Conservation (phyloP, 106 monocot species). For the Posidonia australis region DNA sequence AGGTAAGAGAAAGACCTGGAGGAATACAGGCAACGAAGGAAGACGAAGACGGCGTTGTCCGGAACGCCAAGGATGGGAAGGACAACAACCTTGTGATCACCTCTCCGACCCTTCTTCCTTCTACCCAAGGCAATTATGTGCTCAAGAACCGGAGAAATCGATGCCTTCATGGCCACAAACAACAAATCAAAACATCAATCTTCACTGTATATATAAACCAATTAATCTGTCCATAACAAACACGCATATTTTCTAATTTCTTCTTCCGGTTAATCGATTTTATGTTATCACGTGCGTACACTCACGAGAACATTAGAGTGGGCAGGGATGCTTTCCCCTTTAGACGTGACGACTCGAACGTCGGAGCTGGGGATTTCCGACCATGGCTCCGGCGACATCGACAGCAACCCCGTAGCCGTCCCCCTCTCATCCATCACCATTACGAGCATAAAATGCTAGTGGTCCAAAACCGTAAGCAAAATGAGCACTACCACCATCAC, state of each 20-base stretch:
- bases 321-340: not conserved
- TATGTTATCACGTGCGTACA: too few relatives aligned
- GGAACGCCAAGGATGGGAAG: conserved; percentile 58
- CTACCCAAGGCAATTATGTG: conserved; percentile 19
- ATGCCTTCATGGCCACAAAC: conserved; percentile 18
- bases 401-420: too few relatives aligned
- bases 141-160: conserved; percentile 70
- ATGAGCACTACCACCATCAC: too few relatives aligned
- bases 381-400: conserved; percentile 1
- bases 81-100: conserved; percentile 1
- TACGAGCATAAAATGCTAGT: too few relatives aligned
- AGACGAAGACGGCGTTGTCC: conserved; percentile 51
- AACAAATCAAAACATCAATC: not conserved
- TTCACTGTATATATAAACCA: not conserved
- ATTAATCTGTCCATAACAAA: not conserved
- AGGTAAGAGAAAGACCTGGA: too few relatives aligned
- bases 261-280: too few relatives aligned
- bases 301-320: not conserved
- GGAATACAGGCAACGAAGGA: conserved; percentile 47
- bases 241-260: too few relatives aligned
- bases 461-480: too few relatives aligned
- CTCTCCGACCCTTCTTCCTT: not conserved
- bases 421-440: too few relatives aligned
- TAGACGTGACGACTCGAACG: not conserved
- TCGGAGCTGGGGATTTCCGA: not conserved